A percentile compares a stretch with the other conserved stretches of the same genome.
phyloP scores from a whole-genome alignment of 2,329 filamentous ascomycete genomes.

The Sordariomycetes sp. region DNA sequence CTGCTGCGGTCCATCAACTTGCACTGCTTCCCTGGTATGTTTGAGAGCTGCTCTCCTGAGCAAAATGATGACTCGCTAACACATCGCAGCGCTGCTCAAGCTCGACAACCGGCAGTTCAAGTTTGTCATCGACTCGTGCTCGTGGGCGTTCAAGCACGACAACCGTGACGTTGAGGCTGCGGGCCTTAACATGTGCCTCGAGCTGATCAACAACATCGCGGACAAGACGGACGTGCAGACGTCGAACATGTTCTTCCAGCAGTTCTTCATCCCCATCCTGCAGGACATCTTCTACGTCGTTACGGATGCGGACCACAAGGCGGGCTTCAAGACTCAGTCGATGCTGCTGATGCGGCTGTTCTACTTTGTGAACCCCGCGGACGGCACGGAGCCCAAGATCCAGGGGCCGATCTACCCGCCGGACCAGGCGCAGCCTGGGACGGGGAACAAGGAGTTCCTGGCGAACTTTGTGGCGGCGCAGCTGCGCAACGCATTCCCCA shows the following conservation, averaged over 20 bases:
- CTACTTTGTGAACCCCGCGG: conserved; percentile 75
- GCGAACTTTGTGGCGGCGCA: conserved; percentile 77
- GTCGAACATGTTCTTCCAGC: conserved; percentile 92
- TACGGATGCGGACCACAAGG: conserved; percentile 96
- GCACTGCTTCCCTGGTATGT: conserved; percentile 77
- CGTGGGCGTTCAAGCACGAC: conserved; percentile 99
- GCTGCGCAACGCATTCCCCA: conserved; percentile 83
- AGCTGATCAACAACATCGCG: conserved; percentile 94
- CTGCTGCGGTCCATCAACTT: conserved; percentile 91
- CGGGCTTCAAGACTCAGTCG: conserved; percentile 96
- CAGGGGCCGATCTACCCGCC: conserved; percentile 80
- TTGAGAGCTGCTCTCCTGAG: background rate
- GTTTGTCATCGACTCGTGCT: conserved; percentile 97
- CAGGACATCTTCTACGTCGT: conserved; percentile 98
- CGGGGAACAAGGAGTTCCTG: conserved; percentile 83
- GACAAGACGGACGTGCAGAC: conserved; percentile 80
- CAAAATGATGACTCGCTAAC: background rate
- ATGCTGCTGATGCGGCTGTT: conserved; percentile 92
- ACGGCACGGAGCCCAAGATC: conserved; percentile 67
- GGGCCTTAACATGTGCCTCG: conserved; percentile 94
- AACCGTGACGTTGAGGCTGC: conserved; percentile 96
- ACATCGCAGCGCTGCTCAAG: conserved; percentile 60
- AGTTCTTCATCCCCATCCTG: conserved; percentile 89
- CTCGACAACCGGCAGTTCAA: conserved; percentile 97
- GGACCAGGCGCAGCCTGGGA: conserved; percentile 74